Evolutionary conservation across 805 yeast genomes (phyloP).

Genomic region (Kodamaea nitidulidarum): DNA sequence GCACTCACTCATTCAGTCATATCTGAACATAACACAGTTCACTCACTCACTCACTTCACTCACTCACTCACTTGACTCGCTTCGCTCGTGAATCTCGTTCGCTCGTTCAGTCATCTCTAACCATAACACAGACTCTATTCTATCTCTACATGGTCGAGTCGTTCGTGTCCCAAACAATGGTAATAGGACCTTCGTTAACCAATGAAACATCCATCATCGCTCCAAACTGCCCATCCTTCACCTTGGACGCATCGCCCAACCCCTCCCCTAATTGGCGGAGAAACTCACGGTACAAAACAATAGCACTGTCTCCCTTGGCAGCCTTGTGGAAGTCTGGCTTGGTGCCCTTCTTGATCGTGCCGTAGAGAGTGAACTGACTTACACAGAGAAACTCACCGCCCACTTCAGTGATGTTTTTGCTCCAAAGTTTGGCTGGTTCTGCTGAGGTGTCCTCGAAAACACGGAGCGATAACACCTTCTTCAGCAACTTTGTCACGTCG

Average conservation of each 20-base stretch:
- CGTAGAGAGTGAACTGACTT: conserved; percentile 90
- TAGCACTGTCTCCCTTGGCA: conserved; percentile 67
- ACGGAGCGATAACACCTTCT: conserved; percentile 60
- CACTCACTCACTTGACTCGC: too few species aligned
- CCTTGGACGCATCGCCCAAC: conserved; percentile 56
- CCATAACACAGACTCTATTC: too few species aligned
- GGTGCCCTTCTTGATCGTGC: conserved; percentile 81
- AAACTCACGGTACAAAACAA: conserved; percentile 50
- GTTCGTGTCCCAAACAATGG: conserved; percentile 74
- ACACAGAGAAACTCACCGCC: conserved; percentile 77
- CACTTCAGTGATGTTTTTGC: conserved; percentile 49
- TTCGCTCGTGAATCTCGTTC: too few species aligned
- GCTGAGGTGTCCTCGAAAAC: conserved; percentile 62
- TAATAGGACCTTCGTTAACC: conserved; percentile 91
- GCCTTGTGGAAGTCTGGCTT: conserved; percentile 95
- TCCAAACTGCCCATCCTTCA: conserved; percentile 87
- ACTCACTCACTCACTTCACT: too few species aligned
- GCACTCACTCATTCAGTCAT: too few species aligned
- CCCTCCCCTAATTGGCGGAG: conserved; percentile 43
- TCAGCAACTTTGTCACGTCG: conserved; percentile 66
- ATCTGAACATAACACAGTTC: too few species aligned
- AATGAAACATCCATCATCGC: conserved; percentile 95
- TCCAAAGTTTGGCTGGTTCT: conserved; percentile 69
- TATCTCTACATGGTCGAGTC: conserved; percentile 20
- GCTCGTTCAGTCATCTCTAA: too few species aligned